Percentiles rank a stretch among this genome's conserved stretches.
These are phyloP conservation scores for Ustilago cynodontis DNA, from an alignment of 1,284 basidiomycete species.

Conservation along the genomic window DNA sequence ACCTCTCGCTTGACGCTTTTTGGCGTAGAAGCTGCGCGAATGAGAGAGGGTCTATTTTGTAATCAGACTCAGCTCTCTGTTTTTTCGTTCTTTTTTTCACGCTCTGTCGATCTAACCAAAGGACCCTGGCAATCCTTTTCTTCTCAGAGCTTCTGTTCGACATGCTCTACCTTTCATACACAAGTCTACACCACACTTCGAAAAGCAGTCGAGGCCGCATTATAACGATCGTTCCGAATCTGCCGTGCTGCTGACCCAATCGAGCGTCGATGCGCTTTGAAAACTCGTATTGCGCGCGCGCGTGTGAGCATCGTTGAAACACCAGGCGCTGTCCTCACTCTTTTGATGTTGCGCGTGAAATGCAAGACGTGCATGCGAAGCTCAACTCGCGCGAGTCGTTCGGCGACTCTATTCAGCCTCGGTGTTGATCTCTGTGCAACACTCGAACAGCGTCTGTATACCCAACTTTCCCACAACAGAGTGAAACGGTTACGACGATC, in stretches of 20 bases:
- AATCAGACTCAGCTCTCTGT: constrained; percentile 20
- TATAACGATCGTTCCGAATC: not conserved
- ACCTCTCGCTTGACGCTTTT: not conserved
- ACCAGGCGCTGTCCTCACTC: not conserved
- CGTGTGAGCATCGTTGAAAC: not conserved
- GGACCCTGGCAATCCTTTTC: constrained; percentile 7
- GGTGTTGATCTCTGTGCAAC: no score
- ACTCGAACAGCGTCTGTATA: no score
- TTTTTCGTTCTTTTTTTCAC: constrained; percentile 10
- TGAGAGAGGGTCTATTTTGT: constrained; percentile 24
- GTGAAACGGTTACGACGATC: no score
- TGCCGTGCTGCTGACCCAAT: not conserved
- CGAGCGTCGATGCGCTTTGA: not conserved
- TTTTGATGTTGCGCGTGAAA: constrained; percentile 39
- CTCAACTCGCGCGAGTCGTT: constrained; percentile 1
- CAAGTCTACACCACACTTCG: not conserved
- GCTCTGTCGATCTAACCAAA: constrained; percentile 11
- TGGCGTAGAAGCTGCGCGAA: constrained; percentile 16
- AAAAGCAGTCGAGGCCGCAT: not conserved
- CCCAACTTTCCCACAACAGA: no score
- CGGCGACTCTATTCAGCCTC: not conserved
- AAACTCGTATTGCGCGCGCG: not conserved
- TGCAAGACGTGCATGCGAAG: constrained; percentile 15
- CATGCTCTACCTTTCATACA: not conserved
- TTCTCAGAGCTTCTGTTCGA: not conserved